These are phyloP conservation scores for Atalantia buxifolia DNA, from an alignment of 345 rosid species.

Conservation along the genomic window DNA sequence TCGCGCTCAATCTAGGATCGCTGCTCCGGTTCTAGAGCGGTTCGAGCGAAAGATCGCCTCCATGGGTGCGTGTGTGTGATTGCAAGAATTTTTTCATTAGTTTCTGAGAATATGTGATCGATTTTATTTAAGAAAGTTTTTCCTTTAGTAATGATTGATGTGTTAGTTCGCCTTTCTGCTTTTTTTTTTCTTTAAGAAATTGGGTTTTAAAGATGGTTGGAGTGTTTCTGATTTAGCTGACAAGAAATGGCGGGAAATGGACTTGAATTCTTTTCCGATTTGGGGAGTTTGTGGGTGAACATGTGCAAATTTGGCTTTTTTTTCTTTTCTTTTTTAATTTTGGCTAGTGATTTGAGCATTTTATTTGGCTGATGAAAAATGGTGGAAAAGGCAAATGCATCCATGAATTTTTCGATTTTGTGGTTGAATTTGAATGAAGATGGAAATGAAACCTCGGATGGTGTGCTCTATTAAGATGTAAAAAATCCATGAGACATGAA, in stretches of 20 bases:
- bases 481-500: background rate
- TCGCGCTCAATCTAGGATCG: constrained; percentile 42
- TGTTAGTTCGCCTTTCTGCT: background rate
- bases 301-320: background rate
- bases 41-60: constrained; percentile 56
- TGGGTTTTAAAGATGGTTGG: background rate
- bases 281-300: background rate
- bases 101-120: background rate
- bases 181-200: background rate
- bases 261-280: background rate
- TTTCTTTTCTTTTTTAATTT: background rate
- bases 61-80: constrained; percentile 24
- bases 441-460: background rate
- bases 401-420: background rate
- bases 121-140: background rate
- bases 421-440: background rate
- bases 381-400: background rate
- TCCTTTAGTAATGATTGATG: background rate
- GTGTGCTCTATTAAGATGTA: background rate
- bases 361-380: background rate
- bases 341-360: background rate
- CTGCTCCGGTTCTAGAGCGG: constrained; percentile 37
- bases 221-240: background rate
- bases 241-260: background rate
- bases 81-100: background rate